Evolutionary conservation across 1,284 basidiomycete genomes (phyloP), one percentile per base, ranked within the genome.

Genomic region (Vanrija sp.): DNA sequence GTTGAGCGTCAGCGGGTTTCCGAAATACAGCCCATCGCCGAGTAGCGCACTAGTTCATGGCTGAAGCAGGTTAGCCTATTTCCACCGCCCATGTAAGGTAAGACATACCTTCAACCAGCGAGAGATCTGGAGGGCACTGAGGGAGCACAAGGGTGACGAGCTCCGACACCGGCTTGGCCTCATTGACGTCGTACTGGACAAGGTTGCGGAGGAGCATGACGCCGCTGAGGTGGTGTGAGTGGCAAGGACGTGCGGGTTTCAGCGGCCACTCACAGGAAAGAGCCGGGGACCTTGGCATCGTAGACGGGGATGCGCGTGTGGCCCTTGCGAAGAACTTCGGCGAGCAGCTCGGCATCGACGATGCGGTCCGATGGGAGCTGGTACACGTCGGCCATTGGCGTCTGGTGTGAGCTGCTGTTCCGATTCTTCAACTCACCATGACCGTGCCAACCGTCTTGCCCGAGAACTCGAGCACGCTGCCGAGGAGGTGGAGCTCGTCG

Each of bases 291-390:
- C 4, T 82, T 82, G 3, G 87, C 81, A 60, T 87, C 84, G 67
- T 94, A 88, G 1, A 98, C 82, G 0, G 94, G 94, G 65, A 97
- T 90, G 16, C 94, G 85, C 3, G 90, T 94, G 71, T 54, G 46
- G 3, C 62, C 62, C 22, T 61, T 61, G 35, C 57, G 54, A 12
- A 61, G 53, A 12, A 63, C 83, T 38, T 81, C 81, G 64, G 88
- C 83, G 20, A 94, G 84, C 0, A 83, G 83, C 1, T 82, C 78
- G 51, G 88, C 74, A 51, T 79, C 75, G n/a, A 78, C 65, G 27
- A 79, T 72, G 25, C 67, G 71, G 53, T 80, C 77, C 15, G 73
- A 69, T 0, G 74, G 67, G 16, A 80, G 65, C 18, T 72, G 71
- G 61, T 69, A 80, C 48, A 79, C 75, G 55, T 79, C 77, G 39